phyloP scores from a whole-genome alignment of 176 grass and related monocot species.

The Rhynchospora pubera region DNA sequence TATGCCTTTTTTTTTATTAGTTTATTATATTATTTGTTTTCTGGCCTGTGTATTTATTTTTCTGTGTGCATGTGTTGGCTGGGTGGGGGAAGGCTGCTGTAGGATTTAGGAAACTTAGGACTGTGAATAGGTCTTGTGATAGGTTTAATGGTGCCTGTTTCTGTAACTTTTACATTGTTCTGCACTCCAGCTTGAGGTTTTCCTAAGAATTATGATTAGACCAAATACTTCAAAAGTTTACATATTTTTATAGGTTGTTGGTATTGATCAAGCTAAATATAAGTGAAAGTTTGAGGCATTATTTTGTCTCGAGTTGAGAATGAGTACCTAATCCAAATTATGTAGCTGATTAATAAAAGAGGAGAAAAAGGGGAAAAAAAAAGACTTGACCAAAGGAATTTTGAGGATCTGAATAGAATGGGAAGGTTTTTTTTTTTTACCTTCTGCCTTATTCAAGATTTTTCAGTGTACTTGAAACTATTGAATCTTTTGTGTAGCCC shows the following conservation, averaged over 20 bases:
- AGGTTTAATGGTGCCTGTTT: background rate
- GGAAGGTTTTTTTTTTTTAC: background rate
- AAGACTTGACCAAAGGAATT: background rate
- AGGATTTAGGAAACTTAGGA: background rate
- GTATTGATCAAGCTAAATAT: background rate
- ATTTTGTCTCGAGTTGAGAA: background rate
- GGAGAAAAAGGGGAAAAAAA: background rate
- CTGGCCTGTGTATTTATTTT: background rate
- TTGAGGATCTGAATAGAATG: background rate
- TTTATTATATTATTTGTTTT: background rate
- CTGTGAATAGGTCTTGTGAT: background rate
- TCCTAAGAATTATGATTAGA: background rate
- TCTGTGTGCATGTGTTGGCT: background rate
- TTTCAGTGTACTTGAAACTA: background rate
- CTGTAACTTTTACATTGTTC: background rate
- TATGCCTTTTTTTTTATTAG: background rate
- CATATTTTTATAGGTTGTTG: background rate
- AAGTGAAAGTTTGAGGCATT: background rate
- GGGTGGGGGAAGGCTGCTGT: background rate
- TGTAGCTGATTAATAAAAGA: background rate
- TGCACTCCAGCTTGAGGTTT: background rate
- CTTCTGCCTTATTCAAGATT: background rate
- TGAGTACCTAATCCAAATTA: background rate
- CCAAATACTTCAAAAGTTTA: background rate
- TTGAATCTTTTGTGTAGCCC: background rate